Evolutionary conservation across 768 basidiomycete species (phyloP), one percentile per base, ranked within the genome.

Genomic region (Leccinum rimulosum): DNA sequence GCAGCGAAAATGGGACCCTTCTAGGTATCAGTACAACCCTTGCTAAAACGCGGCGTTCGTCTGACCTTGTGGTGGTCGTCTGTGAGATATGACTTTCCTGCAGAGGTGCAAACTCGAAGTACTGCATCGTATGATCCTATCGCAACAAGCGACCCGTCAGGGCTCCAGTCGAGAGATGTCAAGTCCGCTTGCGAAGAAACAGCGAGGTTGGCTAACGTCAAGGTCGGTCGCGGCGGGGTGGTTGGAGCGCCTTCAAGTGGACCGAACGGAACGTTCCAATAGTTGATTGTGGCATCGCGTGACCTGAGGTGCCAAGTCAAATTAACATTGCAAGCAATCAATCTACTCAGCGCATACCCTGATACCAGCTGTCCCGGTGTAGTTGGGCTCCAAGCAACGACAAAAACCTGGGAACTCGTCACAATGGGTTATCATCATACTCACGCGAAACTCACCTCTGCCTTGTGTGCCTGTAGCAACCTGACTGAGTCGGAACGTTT

Each of bases 1-100:
- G 85, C 81, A 47, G 90, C 83, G 67, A 93, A 93, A 70, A 93
- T 86, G 31, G 91, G 88, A 56, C 85, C 90, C 89, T 92, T 72
- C 72, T 55, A 66, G 58, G 61, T 64, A 64, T 72, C 55, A 69
- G 68, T 60, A 62, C 53, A 25, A 28, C 5, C 43, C 31, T 47
- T 54, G 27, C 49, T 43, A 57, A 36, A 38, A 35, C 31, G 33
- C 50, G 51, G 17, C 11, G 33, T 31, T 52, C 35, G 8, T 50
- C 76, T 72, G 75, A 89, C 89, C 81, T 85, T 76, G 65, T 92
- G 90, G 59, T 84, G 82, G 31, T 76, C 70, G 67, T 86, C 80
- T 28, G 80, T 77, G 64, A 90, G 83, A 72, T 90, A 87, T 22
- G 82, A 57, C 27, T 81, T 75, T n/a, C 90, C 91, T 22, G 75